Evolutionary conservation across 345 rosid species (phyloP).

Genomic region (Camelina neglecta): DNA sequence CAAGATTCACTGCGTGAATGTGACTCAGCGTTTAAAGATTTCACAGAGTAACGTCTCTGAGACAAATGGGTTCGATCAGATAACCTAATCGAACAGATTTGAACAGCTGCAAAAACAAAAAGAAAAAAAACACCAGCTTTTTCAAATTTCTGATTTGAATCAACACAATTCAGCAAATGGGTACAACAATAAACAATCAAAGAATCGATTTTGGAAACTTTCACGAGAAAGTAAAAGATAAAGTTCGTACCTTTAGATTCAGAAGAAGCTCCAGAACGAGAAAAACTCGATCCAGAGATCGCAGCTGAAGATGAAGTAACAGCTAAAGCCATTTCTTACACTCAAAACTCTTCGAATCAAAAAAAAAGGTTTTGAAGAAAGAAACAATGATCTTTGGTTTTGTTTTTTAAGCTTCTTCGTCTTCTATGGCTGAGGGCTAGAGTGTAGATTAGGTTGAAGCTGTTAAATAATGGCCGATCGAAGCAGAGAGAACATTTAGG

Average conservation of each 20-base stretch:
- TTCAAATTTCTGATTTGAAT: background rate
- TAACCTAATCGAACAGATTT: constrained; percentile 60
- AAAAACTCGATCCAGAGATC: constrained; percentile 49
- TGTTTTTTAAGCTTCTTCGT: background rate
- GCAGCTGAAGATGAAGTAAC: constrained; percentile 60
- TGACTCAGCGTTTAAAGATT: constrained; percentile 55
- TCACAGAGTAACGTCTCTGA: constrained; percentile 50
- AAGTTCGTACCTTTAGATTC: constrained; percentile 54
- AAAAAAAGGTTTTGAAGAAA: background rate
- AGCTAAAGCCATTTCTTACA: constrained; percentile 57
- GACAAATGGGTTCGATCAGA: constrained; percentile 52
- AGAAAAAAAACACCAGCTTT: background rate
- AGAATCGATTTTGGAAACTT: background rate
- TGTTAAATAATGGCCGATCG: constrained; percentile 50
- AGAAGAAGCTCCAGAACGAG: constrained; percentile 46
- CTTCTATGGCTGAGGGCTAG: too few relatives aligned
- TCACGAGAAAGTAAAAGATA: background rate
- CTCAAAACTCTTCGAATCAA: background rate
- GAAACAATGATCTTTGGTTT: background rate
- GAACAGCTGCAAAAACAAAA: constrained; percentile 51
- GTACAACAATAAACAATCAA: background rate
- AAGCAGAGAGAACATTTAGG: constrained; percentile 19
- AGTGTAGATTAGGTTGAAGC: background rate
- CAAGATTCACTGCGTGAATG: constrained; percentile 49
- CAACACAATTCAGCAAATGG: background rate